Evolutionary conservation across 306 rosid species (phyloP), one percentile per base, ranked within the genome.

Genomic region (Vigna reflexopilosa): DNA sequence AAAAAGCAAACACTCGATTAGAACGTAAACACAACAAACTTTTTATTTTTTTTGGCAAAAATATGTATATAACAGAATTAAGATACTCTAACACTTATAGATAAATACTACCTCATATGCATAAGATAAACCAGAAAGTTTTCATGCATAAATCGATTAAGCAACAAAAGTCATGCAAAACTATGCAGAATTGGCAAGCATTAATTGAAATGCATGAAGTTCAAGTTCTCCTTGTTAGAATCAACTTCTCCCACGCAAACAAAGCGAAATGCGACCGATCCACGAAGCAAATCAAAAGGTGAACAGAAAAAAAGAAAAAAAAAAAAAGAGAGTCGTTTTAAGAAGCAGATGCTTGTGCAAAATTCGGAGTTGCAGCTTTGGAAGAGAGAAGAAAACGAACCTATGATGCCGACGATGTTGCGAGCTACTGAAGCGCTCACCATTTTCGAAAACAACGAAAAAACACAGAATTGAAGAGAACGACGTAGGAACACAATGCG

Each of bases 341-440:
- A 44, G 15, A 45, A 32, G 6, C 0, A 44, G 5, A 45, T 14
- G 49, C 5, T 11, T 45, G 49, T 3, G 1, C 15, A 45, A 45
- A 12, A 10, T 12, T 24, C 5, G 65, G 2, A 26, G 2, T 6
- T 11, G 32, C 6, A 4, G n/a, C 12, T 4, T 20, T 9, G 16
- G 7, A 11, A 13, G 42, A 55, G 34, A 40, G 36, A 13, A 81
- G 20, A 10, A 11, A 14, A 82, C 81, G 42, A 40, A 90, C 96
- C 96, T 22, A 90, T 47, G 19, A 86, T 50, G 1, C 96, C 93
- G 1, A 91, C 72, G 15, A 75, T 70, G n/a, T 51, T 77, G n/a
- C 88, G 86, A 47, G 69, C 74, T 13, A 71, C 0, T 0, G 68
- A 16, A 4, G 85, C 76, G 12, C 2, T 45, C 75, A 68, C 84